Evolutionary conservation across 2,329 filamentous ascomycete genomes (phyloP).

Genomic region (Neospermospora avenae): DNA sequence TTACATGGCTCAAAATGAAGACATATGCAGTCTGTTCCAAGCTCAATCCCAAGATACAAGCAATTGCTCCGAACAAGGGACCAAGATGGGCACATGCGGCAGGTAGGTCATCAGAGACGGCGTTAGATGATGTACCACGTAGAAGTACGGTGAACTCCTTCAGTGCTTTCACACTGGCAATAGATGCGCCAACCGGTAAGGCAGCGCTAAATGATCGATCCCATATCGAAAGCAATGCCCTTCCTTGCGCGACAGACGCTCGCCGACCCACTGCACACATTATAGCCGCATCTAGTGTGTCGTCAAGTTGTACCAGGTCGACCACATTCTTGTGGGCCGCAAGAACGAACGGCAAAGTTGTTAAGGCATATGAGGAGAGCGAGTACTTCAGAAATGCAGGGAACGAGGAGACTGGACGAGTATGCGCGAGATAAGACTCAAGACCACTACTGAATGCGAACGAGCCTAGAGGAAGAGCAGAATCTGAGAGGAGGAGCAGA

Average conservation of each 20-base stretch:
- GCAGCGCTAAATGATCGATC: slow-evolving; percentile 61
- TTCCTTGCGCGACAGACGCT: slow-evolving; percentile 71
- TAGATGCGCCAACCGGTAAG: slow-evolving; percentile 29
- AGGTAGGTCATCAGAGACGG: slow-evolving; percentile 35
- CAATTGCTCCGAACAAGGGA: slow-evolving; percentile 67
- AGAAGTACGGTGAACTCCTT: slow-evolving; percentile 30
- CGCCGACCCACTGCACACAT: slow-evolving; percentile 76
- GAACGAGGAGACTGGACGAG: slow-evolving; percentile 49
- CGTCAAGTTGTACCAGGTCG: slow-evolving; percentile 59
- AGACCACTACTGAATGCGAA: slow-evolving; percentile 83
- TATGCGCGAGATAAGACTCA: slow-evolving; percentile 77
- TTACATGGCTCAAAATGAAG: slow-evolving; percentile 73
- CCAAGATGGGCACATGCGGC: slow-evolving; percentile 62
- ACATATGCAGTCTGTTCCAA: slow-evolving; percentile 66
- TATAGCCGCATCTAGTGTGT: slow-evolving; percentile 71
- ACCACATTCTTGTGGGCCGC: slow-evolving; percentile 58
- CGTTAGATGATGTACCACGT: slow-evolving; percentile 22
- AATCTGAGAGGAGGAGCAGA: slow-evolving; percentile 75
- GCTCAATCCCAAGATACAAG: slow-evolving; percentile 56
- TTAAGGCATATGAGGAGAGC: slow-evolving; percentile 66
- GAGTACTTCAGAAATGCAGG: slow-evolving; percentile 67
- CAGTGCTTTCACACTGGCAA: slow-evolving; percentile 25
- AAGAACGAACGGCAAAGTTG: slow-evolving; percentile 71
- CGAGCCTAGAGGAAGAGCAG: slow-evolving; percentile 77
- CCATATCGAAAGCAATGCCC: slow-evolving; percentile 73